Conservation (phyloP, 2,329 filamentous ascomycete genomes). For the Clarireedia homoeocarpa region DNA sequence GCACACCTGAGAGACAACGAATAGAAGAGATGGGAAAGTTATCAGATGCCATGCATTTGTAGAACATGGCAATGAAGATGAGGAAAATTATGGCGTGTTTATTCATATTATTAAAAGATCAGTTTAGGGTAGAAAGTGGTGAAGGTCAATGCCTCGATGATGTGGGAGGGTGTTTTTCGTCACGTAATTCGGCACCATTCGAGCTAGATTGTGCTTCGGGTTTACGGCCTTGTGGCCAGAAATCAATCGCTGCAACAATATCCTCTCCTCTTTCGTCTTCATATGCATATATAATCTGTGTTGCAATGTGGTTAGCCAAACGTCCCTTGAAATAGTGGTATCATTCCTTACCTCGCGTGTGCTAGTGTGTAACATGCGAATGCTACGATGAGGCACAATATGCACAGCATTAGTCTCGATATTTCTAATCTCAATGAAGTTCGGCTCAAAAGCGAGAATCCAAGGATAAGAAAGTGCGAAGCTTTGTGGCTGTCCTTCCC, state of each 20-base stretch:
- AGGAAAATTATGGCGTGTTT: slow-evolving; percentile 5
- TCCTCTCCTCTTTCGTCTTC: slow-evolving; percentile 94
- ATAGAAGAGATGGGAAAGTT: slow-evolving; percentile 7
- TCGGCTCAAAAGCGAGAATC: slow-evolving; percentile 93
- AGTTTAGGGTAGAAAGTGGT: not conserved
- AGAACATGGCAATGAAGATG: slow-evolving; percentile 4
- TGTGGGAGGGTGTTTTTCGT: slow-evolving; percentile 18
- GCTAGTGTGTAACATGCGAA: slow-evolving; percentile 94
- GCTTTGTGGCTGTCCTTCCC: slow-evolving; percentile 86
- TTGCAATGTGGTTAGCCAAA: too few relatives aligned
- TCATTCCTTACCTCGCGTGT: slow-evolving; percentile 75
- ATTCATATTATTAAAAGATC: slow-evolving; percentile 8
- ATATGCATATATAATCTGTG: slow-evolving; percentile 90
- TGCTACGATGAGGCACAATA: slow-evolving; percentile 93
- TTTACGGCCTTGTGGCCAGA: slow-evolving; percentile 53
- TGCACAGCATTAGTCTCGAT: slow-evolving; percentile 93
- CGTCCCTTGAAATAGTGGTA: not conserved
- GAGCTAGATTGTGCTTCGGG: slow-evolving; percentile 21
- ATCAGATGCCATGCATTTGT: slow-evolving; percentile 8
- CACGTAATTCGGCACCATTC: slow-evolving; percentile 13
- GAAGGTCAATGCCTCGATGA: slow-evolving; percentile 22
- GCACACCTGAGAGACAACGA: slow-evolving; percentile 8
- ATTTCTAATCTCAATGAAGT: slow-evolving; percentile 93
- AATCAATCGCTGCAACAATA: slow-evolving; percentile 89
- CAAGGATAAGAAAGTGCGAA: slow-evolving; percentile 96